These are phyloP conservation scores for Adansonia gregorii DNA, from an alignment of 441 rosid genomes.

Conservation along the genomic window DNA sequence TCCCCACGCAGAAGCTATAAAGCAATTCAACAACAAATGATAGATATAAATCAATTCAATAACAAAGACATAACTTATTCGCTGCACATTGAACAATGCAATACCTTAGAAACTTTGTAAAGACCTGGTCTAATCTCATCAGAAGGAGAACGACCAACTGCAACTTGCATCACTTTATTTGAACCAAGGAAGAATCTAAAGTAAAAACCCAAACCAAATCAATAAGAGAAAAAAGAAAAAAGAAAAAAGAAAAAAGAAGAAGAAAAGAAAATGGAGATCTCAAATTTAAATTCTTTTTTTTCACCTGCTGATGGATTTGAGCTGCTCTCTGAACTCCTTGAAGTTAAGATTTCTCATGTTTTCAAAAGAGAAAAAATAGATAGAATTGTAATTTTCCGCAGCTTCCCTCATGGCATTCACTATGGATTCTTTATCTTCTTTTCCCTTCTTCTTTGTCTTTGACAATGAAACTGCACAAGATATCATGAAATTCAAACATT, in stretches of 20 bases:
- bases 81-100: neutral
- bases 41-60: neutral
- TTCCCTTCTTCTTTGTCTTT: slow-evolving; percentile 96
- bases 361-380: slow-evolving; percentile 84
- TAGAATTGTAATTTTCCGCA: slow-evolving; percentile 58
- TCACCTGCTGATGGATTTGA: slow-evolving; percentile 76
- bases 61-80: neutral
- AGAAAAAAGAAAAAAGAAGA: neutral
- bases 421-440: slow-evolving; percentile 76
- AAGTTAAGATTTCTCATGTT: slow-evolving; percentile 96
- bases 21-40: slow-evolving; percentile 20
- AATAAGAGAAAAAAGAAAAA: neutral
- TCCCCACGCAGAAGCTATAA: slow-evolving; percentile 77
- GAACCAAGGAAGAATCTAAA: slow-evolving; percentile 93
- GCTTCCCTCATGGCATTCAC: slow-evolving; percentile 75
- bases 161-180: slow-evolving; percentile 96
- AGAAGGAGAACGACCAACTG: slow-evolving; percentile 84
- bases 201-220: slow-evolving; percentile 2
- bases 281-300: neutral
- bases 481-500: neutral
- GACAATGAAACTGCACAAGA: slow-evolving; percentile 70
- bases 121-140: slow-evolving; percentile 81
- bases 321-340: slow-evolving; percentile 91
- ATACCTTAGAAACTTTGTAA: slow-evolving; percentile 69
- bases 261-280: neutral